Base-by-base conservation (phyloP, 306 rosid genomes). In the Malus fusca region DNA sequence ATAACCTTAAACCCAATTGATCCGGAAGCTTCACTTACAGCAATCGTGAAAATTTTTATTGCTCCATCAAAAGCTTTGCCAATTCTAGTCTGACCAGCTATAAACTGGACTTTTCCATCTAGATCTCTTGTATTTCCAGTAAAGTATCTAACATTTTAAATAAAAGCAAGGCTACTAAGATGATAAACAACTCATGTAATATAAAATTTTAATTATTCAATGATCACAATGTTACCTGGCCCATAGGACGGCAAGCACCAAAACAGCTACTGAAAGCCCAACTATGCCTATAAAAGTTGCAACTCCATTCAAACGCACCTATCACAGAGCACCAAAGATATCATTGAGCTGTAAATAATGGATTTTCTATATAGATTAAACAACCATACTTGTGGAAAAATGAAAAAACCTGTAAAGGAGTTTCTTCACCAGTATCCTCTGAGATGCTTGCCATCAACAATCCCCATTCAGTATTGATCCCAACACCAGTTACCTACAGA, bases 401-500 rank as follows among this genome's bases (percentile, higher is more conserved):
- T 42, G 77, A 35, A 61, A 80, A 70, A 37, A 95, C 98, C 98
- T 95, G 98, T 76, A 95, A 85, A 4, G 98, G 98, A 80, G 98
- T 95, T 89, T 95, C 98, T 88, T 95, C 97, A 62, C 97, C 98
- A 2, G 82, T 95, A 79, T 95, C 98, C 76, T 95, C 98, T 26
- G 98, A 92, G 81, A 95, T 95, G 73, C 98, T 95, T 66, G 98
- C 97, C 98, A 95, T 95, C 94, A 95, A 81, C 85, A 95, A 84
- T 80, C 98, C 98, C 98, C 98, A 95, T 86, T 95, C 98, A 43
- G 98, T 95, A 78, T 95, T 95, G 82, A 95, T 90, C 66, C 98
- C 98, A 88, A 95, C 98, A 74, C 97, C 85, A 53, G 97, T 95
- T 75, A 95, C 98, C 98, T 95, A 79, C 68, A 75, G 56, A 78